These are phyloP conservation scores for Penicillium pulvis DNA, from an alignment of 495 filamentous ascomycete species.

Conservation along the genomic window DNA sequence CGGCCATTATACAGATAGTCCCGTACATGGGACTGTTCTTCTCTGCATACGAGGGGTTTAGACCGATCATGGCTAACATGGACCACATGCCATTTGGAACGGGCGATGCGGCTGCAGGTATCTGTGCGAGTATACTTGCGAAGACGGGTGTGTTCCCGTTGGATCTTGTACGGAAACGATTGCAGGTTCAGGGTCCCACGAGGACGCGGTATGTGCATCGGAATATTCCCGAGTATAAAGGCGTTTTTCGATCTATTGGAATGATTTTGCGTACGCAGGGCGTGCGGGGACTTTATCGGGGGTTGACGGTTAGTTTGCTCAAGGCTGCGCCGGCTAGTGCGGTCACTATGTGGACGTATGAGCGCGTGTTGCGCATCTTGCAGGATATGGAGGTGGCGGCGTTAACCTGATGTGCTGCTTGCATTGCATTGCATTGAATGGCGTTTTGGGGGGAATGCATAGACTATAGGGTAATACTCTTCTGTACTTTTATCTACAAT, in stretches of 20 bases:
- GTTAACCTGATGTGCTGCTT: constrained; percentile 3
- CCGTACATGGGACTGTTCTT: constrained; percentile 98
- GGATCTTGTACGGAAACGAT: constrained; percentile 88
- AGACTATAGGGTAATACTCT: not conserved
- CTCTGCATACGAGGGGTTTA: constrained; percentile 75
- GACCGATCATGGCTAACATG: constrained; percentile 51
- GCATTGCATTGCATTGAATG: constrained; percentile 3
- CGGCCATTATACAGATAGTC: constrained; percentile 81
- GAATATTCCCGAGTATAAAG: constrained; percentile 83
- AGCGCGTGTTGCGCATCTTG: constrained; percentile 64
- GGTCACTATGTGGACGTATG: constrained; percentile 99
- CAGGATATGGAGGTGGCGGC: constrained; percentile 45
- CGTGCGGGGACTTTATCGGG: constrained; percentile 79
- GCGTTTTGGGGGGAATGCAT: not conserved
- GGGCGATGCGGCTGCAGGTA: constrained; percentile 78
- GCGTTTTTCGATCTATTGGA: constrained; percentile 63
- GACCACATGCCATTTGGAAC: constrained; percentile 68
- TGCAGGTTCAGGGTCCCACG: constrained; percentile 95
- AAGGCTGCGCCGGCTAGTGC: constrained; percentile 96
- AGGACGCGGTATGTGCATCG: constrained; percentile 74
- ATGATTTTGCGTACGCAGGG: constrained; percentile 75
- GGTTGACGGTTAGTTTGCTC: constrained; percentile 81
- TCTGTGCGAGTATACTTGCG: constrained; percentile 73
- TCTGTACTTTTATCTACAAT: not conserved
- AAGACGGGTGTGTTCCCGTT: constrained; percentile 93